These are phyloP conservation scores for Acanthamoeba lugdunensis DNA, from an alignment of 208 protist genomes.

Conservation along the genomic window DNA sequence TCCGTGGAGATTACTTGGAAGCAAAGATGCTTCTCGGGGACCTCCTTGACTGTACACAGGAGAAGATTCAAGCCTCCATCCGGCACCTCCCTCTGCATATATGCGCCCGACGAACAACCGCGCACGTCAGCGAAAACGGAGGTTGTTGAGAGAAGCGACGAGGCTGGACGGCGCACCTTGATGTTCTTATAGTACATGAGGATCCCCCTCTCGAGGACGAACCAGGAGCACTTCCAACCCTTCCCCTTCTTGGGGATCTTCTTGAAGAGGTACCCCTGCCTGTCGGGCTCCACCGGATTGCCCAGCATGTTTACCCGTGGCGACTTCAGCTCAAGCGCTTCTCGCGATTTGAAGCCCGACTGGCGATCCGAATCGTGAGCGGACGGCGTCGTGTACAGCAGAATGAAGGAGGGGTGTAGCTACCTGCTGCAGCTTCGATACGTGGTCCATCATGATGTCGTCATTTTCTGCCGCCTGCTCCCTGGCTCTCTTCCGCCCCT, in stretches of 20 bases:
- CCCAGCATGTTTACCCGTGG: slow-evolving; percentile 41
- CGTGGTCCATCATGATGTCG: slow-evolving; percentile 64
- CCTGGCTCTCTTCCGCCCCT: neutral
- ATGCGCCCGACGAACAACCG: too few relatives aligned
- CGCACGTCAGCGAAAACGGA: neutral
- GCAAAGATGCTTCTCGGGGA: slow-evolving; percentile 63
- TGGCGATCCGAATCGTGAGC: neutral
- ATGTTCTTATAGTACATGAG: slow-evolving; percentile 67
- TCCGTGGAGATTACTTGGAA: slow-evolving; percentile 68
- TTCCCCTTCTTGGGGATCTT: slow-evolving; percentile 11
- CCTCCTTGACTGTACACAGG: slow-evolving; percentile 70
- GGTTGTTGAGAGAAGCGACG: neutral
- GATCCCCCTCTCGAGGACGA: slow-evolving; percentile 65
- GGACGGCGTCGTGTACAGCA: neutral
- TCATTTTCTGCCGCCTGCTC: slow-evolving; percentile 50
- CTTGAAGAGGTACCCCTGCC: slow-evolving; percentile 71
- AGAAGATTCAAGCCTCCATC: slow-evolving; percentile 57
- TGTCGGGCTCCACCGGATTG: slow-evolving; percentile 18
- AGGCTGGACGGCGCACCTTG: neutral
- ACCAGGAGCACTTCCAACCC: slow-evolving; percentile 72
- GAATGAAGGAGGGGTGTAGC: neutral
- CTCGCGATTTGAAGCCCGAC: slow-evolving; percentile 7
- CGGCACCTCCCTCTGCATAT: neutral
- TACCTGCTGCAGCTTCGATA: slow-evolving; percentile 43
- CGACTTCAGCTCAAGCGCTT: slow-evolving; percentile 19